Conservation (phyloP, 768 basidiomycete genomes). For the Xerocomellus amylosporus region DNA sequence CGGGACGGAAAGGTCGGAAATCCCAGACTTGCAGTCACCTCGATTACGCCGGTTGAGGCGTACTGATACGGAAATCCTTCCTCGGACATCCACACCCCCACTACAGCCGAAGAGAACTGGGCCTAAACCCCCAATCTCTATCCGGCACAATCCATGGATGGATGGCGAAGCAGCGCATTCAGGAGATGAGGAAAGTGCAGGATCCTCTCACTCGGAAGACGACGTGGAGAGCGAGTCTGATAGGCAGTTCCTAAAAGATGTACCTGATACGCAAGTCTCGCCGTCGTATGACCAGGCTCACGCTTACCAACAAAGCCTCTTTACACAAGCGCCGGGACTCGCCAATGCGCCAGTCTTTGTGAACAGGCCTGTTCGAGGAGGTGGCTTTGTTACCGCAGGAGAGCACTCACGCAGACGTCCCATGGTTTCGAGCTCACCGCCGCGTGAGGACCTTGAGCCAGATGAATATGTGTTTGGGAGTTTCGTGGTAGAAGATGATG, state of each 20-base stretch:
- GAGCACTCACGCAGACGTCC: constrained; percentile 33
- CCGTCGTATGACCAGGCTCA: constrained; percentile 71
- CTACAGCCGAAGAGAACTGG: constrained; percentile 21
- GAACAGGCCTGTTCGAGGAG: constrained; percentile 45
- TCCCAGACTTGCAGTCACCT: constrained; percentile 27
- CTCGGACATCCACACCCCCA: constrained; percentile 20
- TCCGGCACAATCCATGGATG: constrained; percentile 45
- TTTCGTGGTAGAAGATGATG: constrained; percentile 80
- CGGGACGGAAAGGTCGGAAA: constrained; percentile 14
- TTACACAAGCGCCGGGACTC: constrained; percentile 58
- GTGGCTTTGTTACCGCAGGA: constrained; percentile 36
- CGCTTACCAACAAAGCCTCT: constrained; percentile 66
- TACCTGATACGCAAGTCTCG: constrained; percentile 64
- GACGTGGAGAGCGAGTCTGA: constrained; percentile 64
- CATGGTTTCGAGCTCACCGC: constrained; percentile 60
- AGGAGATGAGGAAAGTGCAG: constrained; percentile 72
- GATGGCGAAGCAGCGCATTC: constrained; percentile 77
- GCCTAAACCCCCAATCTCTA: constrained; percentile 33
- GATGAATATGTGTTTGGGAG: constrained; percentile 73
- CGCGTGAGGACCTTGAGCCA: constrained; percentile 44
- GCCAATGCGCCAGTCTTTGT: constrained; percentile 51
- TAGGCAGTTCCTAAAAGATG: constrained; percentile 59
- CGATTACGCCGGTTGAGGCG: constrained; percentile 34
- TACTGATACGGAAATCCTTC: constrained; percentile 26
- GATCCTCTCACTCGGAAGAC: constrained; percentile 54